Evolutionary conservation across 352 stramenopile species (phyloP), one percentile per base, ranked within the genome.

Genomic region (Phytophthora fragariae): DNA sequence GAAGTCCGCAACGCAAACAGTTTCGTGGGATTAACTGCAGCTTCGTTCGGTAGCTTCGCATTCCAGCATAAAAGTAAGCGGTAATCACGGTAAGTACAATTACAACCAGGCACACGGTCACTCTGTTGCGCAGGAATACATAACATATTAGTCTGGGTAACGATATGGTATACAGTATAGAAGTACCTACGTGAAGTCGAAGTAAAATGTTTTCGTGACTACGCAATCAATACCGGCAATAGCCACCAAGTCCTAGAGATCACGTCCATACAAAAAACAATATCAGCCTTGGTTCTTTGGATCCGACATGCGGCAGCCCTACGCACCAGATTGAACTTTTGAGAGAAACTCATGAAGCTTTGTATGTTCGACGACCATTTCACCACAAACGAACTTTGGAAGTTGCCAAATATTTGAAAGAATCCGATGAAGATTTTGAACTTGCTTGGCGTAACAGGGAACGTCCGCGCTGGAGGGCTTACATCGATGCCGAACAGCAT

Each of bases 381-480:
- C 33, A 92, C 76, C 29, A 85, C 75, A 44, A 92, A 94, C 14
- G 83, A 79, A 27, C 83, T 83, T 15, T 84, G 83, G 31, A 94
- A 92, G 39, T 91, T 92, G 62, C 85, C 85, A 73, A 94, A 94
- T 33, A 94, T 92, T 62, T 94, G 87, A 63, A 94, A 94, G 58
- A 94, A 94, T 4, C 87, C 87, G 17, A 94, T 72, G 57, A 94
- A 86, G 24, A 94, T 94, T 66, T 94, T 94, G 68, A 94, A 77
- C 50, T 94, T 94, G 71, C 84, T 76, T 3, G 87, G 79, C 12
- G 81, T 90, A 59, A 92, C 79, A 1, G 82, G 84, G 44, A 92
- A 92, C 29, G 61, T 75, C 11, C 74, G 71, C 8, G 62, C 61
- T 17, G 75, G 70, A 14, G 78, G 82, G 44, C 79, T 81, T 9